Evolutionary conservation across 2,329 filamentous ascomycete species (phyloP), one percentile per base, ranked within the genome.

Genomic region (Sphaerulina populicola): DNA sequence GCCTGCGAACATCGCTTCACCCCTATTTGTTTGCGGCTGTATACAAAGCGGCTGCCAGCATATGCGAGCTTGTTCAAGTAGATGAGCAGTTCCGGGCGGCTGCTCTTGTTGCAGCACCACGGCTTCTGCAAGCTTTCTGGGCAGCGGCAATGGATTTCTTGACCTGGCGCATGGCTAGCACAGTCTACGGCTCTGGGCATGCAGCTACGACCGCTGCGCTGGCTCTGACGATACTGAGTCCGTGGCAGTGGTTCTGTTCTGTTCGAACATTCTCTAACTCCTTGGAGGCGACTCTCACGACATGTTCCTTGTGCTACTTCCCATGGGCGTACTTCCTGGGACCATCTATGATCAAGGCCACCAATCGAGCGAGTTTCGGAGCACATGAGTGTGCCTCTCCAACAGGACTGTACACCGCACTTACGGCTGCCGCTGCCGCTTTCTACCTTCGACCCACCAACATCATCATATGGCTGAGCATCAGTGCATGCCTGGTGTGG

Each of bases 181-280:
- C 76, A 55, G 73, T 91, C 21, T 93, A 89, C 66, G 88, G 88
- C 37, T 68, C 68, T 31, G 74, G 76, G 48, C 84, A 77, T 65
- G 75, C 77, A 60, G 75, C 78, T 41, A 77, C 87, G 41, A 83
- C 80, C 73, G 80, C 83, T 57, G 79, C 85, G 60, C 74, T 94
- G 41, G 76, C 78, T 52, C 77, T 93, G 70, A 83, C 82, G 2
- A 68, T 86, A 39, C 73, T 82, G 62, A 94, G 82, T 68, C 88
- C 93, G 6, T 98, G 93, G 89, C 88, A 96, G 68, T 97, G 88
- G 87, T 97, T 93, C 70, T 93, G 85, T 70, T 93, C 89, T 1
- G 91, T 89, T 0, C 80, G 93, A 42, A 95, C 93, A 0, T 85
- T 98, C 64, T 96, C 91, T 49, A 98, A 98, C 71, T 93, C 84